phyloP scores from a whole-genome alignment of 2,329 filamentous ascomycete genomes.

The Colletotrichum sp. region DNA sequence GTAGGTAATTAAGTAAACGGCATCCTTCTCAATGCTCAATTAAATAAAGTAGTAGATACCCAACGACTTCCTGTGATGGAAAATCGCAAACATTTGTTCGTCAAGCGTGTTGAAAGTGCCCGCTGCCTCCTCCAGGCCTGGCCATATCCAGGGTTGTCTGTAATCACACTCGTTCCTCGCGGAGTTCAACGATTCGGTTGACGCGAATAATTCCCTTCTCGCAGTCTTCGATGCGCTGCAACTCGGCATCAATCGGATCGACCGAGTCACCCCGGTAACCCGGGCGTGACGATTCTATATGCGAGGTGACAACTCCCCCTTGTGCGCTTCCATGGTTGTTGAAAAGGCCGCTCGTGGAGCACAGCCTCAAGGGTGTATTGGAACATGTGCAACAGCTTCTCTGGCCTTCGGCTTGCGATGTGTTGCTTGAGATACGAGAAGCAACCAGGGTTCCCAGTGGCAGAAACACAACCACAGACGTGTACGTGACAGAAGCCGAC shows the following conservation, averaged over 20 bases:
- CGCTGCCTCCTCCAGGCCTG: not conserved
- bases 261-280: slow-evolving; percentile 10
- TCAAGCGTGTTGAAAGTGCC: not conserved
- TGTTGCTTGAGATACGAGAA: slow-evolving; percentile 43
- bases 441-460: slow-evolving; percentile 58
- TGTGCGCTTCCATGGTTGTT: slow-evolving; percentile 7
- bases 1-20: not conserved
- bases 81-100: not conserved
- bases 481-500: slow-evolving; percentile 52
- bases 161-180: slow-evolving; percentile 30
- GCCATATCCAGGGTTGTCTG: not conserved
- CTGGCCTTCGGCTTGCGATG: slow-evolving; percentile 15
- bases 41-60: not conserved
- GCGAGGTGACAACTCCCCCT: slow-evolving; percentile 27
- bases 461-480: slow-evolving; percentile 55
- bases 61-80: not conserved
- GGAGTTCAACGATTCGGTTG: slow-evolving; percentile 34
- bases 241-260: slow-evolving; percentile 35
- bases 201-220: slow-evolving; percentile 30
- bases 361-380: not conserved
- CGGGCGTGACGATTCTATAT: slow-evolving; percentile 25
- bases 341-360: not conserved
- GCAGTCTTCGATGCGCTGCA: slow-evolving; percentile 29
- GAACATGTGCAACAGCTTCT: slow-evolving; percentile 10
- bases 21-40: not conserved